phyloP scores from a whole-genome alignment of 2,329 filamentous ascomycete species.

The Beauveria rudraprayagi region DNA sequence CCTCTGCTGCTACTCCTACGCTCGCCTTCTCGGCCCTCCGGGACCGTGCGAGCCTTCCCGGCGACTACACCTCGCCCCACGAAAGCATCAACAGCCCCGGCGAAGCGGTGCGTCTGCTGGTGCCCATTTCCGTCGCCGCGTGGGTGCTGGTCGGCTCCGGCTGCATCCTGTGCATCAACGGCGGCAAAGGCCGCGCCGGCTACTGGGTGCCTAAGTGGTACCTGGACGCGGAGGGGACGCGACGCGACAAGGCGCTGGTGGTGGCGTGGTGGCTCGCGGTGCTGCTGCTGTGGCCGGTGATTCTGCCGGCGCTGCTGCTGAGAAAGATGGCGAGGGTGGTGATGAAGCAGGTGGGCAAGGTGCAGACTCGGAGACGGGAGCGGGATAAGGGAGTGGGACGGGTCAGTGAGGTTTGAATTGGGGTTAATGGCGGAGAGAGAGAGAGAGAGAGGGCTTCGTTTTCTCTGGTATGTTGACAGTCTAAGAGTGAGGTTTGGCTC shows the following conservation, averaged over 20 bases:
- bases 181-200: slow-evolving; percentile 17
- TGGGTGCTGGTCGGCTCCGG: slow-evolving; percentile 26
- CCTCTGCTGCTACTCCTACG: too few species aligned
- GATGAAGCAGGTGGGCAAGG: neutral
- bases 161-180: slow-evolving; percentile 25
- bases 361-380: neutral
- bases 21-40: too few species aligned
- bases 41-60: too few species aligned
- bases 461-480: too few species aligned
- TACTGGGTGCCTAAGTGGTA: slow-evolving; percentile 28
- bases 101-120: slow-evolving; percentile 15
- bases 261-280: slow-evolving; percentile 23
- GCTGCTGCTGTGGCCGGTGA: slow-evolving; percentile 42
- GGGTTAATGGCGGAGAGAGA: too few species aligned
- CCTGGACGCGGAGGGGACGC: slow-evolving; percentile 18
- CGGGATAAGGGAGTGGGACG: neutral
- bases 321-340: neutral
- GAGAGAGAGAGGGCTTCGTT: too few species aligned
- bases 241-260: slow-evolving; percentile 17
- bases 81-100: neutral
- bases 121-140: slow-evolving; percentile 19
- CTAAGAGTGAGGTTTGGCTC: too few species aligned
- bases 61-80: neutral
- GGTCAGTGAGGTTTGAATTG: too few species aligned
- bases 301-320: slow-evolving; percentile 55